Base-by-base conservation (phyloP, 2,329 filamentous ascomycete genomes). In the Pseudocercospora pini-densiflorae region DNA sequence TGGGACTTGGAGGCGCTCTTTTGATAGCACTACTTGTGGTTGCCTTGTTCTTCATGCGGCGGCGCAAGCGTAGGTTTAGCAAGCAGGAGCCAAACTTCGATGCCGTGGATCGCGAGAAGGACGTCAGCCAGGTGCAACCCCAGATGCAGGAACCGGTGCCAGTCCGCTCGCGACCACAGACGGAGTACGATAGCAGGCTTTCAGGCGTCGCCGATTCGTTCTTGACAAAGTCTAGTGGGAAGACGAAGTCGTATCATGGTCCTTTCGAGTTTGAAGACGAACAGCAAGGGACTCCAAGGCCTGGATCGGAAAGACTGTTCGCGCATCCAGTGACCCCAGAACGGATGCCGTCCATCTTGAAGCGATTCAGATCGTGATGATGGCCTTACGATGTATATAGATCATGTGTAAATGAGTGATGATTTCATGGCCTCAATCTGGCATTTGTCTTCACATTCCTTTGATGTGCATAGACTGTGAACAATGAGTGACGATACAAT, bases 241-340 rank as follows among this genome's bases (percentile, higher is more conserved):
- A 60, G 33, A 64, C 62, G 19, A 33, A 61, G 49, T 67, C 64
- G 36, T 67, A 63, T 33, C 61, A 63, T 55, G 64, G 58, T 10
- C 64, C 61, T 16, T 67, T 67, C 21, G 64, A 67, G 23, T 67
- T 67, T 43, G 64, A 67, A 53, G 47, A 63, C 12, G 61, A 61
- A 45, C 36, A 33, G 9, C 54, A 59, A 31, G 55, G 61, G 10
- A 55, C 51, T n/a, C 33, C 61, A 47, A 67, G 62, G 36, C 61
- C 61, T 36, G 64, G 61, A 8, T 63, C 53, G 43, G 55, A 67
- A 36, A 55, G 57, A 40, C 40, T 67, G 43, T 67, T 67, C n/a
- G 49, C 47, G n/a, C 33, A 58, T 58, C 55, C 55, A 23, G 55
- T 58, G 9, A 58, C 55, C 1, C 29, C 19, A 36, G n/a, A 58